phyloP scores from a whole-genome alignment of 108 stramenopile species.

The Skeletonema menzelii region DNA sequence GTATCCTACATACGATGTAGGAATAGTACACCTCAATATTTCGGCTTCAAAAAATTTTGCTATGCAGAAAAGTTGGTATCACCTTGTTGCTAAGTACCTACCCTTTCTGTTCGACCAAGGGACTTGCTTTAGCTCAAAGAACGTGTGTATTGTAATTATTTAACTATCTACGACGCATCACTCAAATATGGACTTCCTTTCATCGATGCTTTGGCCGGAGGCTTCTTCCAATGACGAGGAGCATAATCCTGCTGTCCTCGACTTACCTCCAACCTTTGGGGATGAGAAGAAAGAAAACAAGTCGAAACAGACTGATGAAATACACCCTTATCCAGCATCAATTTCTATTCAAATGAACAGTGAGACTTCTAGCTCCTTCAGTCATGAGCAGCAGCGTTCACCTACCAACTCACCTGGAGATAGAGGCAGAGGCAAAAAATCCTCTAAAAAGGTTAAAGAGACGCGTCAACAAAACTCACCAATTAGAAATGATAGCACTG shows the following conservation, averaged over 20 bases:
- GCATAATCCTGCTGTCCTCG: neutral
- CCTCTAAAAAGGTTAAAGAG: conserved; percentile 1
- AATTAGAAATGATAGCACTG: neutral
- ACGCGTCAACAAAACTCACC: conserved; percentile 32
- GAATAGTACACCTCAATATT: neutral
- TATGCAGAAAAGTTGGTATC: neutral
- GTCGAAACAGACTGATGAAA: neutral
- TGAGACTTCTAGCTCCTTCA: neutral
- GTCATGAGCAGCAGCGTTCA: conserved; percentile 9
- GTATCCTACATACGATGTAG: neutral
- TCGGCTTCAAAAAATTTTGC: neutral
- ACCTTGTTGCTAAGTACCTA: too few species aligned
- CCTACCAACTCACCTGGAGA: conserved; percentile 20
- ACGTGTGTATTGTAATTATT: too few species aligned
- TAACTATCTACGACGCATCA: neutral
- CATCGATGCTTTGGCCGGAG: neutral
- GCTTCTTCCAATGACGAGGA: neutral
- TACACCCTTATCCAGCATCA: conserved; percentile 14
- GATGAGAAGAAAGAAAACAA: neutral
- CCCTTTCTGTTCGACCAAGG: neutral
- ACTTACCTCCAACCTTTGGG: neutral
- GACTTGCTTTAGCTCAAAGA: too few species aligned
- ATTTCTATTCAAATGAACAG: conserved; percentile 7
- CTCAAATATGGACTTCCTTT: neutral
- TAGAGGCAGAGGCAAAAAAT: neutral